Percentiles rank a stretch among this genome's conserved stretches.
These are phyloP conservation scores for Lasiodiplodia gonubiensis DNA, from an alignment of 2,329 filamentous ascomycete genomes.

Conservation along the genomic window DNA sequence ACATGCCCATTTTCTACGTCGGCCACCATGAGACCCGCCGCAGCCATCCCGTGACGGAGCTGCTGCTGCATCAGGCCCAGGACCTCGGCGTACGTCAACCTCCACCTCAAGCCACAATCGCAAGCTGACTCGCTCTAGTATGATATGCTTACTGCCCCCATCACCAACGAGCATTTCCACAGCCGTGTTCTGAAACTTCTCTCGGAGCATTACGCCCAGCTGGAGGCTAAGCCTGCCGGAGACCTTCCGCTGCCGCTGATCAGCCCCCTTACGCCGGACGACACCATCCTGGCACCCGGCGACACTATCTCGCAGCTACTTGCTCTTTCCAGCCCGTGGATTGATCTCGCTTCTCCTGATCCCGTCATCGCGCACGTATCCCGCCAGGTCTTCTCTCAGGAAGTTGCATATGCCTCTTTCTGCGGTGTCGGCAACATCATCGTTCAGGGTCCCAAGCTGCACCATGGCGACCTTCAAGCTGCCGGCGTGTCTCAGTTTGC, in stretches of 20 bases:
- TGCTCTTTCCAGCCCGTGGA: slow-evolving; percentile 86
- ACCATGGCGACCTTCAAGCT: slow-evolving; percentile 58
- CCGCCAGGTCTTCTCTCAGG: slow-evolving; percentile 85
- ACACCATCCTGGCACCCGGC: slow-evolving; percentile 75
- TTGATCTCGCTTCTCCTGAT: slow-evolving; percentile 83
- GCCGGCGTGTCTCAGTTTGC: slow-evolving; percentile 74
- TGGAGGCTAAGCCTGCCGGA: slow-evolving; percentile 50
- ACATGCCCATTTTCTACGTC: slow-evolving; percentile 66
- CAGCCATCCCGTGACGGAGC: slow-evolving; percentile 64
- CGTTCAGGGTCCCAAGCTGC: slow-evolving; percentile 75
- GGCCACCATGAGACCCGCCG: slow-evolving; percentile 75
- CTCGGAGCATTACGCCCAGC: slow-evolving; percentile 58
- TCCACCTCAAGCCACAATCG: background rate
- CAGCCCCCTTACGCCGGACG: slow-evolving; percentile 74
- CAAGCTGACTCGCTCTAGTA: slow-evolving; percentile 59
- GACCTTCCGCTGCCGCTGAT: slow-evolving; percentile 53
- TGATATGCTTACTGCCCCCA: slow-evolving; percentile 77
- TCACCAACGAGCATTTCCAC: slow-evolving; percentile 77
- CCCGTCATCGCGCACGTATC: slow-evolving; percentile 85
- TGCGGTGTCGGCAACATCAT: slow-evolving; percentile 86
- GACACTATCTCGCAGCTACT: slow-evolving; percentile 74
- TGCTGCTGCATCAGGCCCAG: slow-evolving; percentile 70
- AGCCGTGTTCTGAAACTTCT: slow-evolving; percentile 69
- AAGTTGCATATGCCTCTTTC: slow-evolving; percentile 94
- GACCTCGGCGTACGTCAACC: slow-evolving; percentile 66